Evolutionary conservation across 106 monocot species (phyloP), one percentile per base, ranked within the genome.

Genomic region (Platanthera zijinensis): DNA sequence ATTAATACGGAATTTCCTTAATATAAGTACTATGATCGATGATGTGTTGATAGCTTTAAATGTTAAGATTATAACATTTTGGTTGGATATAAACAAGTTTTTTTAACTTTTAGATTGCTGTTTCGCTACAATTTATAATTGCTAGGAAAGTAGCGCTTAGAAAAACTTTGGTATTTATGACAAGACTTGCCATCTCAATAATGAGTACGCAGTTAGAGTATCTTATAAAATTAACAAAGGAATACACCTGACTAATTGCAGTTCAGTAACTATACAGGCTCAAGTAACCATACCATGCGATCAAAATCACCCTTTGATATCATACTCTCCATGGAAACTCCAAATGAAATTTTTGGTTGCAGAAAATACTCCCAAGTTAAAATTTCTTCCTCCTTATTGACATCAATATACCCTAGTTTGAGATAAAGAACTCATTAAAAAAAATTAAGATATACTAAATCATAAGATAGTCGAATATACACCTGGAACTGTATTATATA

Each of bases 351-450:
- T 30, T 48, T 74, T 53, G 96, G 96, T 19, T 75, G 75, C 70
- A 80, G 57, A 63, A 96, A 93, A 69, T 48, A 77, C 71, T 87
- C 91, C 93, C 87, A 96, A 71, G 52, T 77, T 67, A 96, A 80
- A 63, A 96, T 83, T 73, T 87, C 78, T 61, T 96, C 96, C 80
- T 93, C 80, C 69, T 82, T 89, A 68, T 96, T 96, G 83, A 89
- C 93, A 74, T 73, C 75, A 39, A 77, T 62, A 85, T 81, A 91
- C 9, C 86, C 96, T 96, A 81, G 22, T 74, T 63, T 14, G 75
- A 47, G 45, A 79, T 7, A 66, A 75, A 56, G 12, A 13, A 69
- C 50, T 48, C 22, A 13, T 52, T 74, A 10, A 53, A 73, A 21
- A 73, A 21, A 51, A 66, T 32, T 15, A 73, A 62, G 45, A 57